Evolutionary conservation across 257 asterid genomes (phyloP).

Genomic region (Ajuga chamaepitys): DNA sequence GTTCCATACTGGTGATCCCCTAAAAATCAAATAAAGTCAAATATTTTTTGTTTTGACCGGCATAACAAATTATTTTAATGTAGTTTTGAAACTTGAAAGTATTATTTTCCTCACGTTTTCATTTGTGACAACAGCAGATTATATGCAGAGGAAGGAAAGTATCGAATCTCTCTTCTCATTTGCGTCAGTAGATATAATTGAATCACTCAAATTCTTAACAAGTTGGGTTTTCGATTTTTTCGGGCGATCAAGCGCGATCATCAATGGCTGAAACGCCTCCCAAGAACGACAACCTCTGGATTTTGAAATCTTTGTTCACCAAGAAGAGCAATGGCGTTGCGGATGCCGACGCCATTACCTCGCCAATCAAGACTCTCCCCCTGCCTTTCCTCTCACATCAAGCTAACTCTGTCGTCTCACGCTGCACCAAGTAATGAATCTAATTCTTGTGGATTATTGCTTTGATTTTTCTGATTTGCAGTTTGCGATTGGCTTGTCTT

Average conservation of each 20-base stretch:
- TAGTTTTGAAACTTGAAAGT: too few relatives aligned
- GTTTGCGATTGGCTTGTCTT: background rate
- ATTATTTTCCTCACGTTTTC: too few relatives aligned
- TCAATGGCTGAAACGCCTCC: constrained; percentile 29
- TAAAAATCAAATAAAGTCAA: too few relatives aligned
- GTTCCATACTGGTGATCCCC: too few relatives aligned
- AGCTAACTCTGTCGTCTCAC: constrained; percentile 63
- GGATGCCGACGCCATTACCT: constrained; percentile 5
- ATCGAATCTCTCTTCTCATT: constrained; percentile 9
- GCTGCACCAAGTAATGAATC: constrained; percentile 49
- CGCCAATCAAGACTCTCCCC: constrained; percentile 20
- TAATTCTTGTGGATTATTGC: background rate
- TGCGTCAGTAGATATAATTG: background rate
- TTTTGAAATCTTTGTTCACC: constrained; percentile 46
- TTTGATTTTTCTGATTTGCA: background rate
- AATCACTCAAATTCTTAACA: background rate
- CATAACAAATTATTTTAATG: too few relatives aligned
- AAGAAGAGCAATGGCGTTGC: constrained; percentile 27
- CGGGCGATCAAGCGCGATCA: background rate
- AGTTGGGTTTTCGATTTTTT: background rate
- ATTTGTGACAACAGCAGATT: too few relatives aligned
- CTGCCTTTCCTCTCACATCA: constrained; percentile 55
- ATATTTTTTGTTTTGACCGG: too few relatives aligned
- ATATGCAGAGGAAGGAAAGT: constrained; percentile 16
- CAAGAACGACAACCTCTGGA: constrained; percentile 24